Evolutionary conservation across 2,329 filamentous ascomycete species (phyloP), one percentile per base, ranked within the genome.

Genomic region (Blastomyces parvus): DNA sequence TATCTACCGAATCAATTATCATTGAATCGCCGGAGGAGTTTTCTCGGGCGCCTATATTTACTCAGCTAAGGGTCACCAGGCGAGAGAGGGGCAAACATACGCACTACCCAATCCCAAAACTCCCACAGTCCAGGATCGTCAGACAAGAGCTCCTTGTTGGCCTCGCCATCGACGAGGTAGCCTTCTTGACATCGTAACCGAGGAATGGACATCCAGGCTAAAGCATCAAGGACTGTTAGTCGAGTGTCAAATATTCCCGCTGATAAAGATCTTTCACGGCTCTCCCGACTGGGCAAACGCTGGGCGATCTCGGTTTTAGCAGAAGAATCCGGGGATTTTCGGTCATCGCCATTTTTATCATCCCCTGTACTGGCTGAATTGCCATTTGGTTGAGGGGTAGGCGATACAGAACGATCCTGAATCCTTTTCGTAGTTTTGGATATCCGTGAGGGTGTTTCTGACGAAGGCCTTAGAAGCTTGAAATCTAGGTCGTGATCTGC

Each of bases 101-200:
- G 79, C 64, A 81, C 76, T 42, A 86, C 74, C 71, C 84, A 83
- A 55, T 78, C 78, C 85, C 85, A 88, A 42, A 86, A 76, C 7
- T 82, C 81, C 61, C 83, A 81, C 5, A 87, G 75, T 71, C 79
- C 80, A 57, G 78, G 79, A 67, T 86, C 81, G 60, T 86, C 83
- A 1, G 77, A 73, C 3, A 85, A 74, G 33, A 87, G 81, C 8
- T 75, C 71, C 65, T 79, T 80, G 67, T 87, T 87, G 62, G 77
- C 81, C 27, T 74, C 72, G 64, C 81, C 82, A 65, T 86, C 79
- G 57, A 86, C 76, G 1, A 79, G 67, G 64, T 81, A 81, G 0
- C 79, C 85, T 69, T 83, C 82, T 64, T 79, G 77, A 68, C 84
- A 86, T 17, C 85, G 74, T 25, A 73, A 67, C 44, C 80, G 66